Base-by-base conservation (phyloP, 2,329 filamentous ascomycete species). In the Gaeumannomyces sp. region DNA sequence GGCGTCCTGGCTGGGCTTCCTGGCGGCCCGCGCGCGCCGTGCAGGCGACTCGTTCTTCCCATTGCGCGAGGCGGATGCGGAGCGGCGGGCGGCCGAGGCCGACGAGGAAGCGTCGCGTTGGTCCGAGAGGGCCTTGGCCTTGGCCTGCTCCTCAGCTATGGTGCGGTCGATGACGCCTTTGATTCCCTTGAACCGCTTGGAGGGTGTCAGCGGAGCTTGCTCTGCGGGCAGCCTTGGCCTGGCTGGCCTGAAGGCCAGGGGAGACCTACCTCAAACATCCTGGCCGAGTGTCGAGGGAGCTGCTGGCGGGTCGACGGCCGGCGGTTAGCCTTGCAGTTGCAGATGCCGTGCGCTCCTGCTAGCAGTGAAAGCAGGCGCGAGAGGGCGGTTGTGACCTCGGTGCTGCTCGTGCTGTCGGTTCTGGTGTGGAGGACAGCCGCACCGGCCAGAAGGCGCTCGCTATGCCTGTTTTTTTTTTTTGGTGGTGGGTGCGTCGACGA, bases 121-220 rank as follows among this genome's bases (percentile, higher is more conserved):
- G 6, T 81, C 74, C 68, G 81, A 71, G 57, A 78, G 70, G 62
- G 80, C 77, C 72, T 85, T 85, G 74, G 93, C 90, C 66, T 91
- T 89, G 65, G 92, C 90, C 77, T 96, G 92, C 78, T 97, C 93
- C 79, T 97, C 92, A 72, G 92, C 91, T 72, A 97, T 95, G 72
- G 89, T 89, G 71, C 88, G 88, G 75, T 96, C 91, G 75, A 96
- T 92, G 66, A 90, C 90, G 72, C 89, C 91, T 79, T 92, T 91
- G 71, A 96, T 81, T 81, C 91, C 86, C 90, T 95, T 64, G 62
- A 64, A 53, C 38, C 62, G 53, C 62, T 64, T 19, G 7, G 61
- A 33, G 19, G 56, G 61, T 27, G 22, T 62, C 25, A 53, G 60
- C 50, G 27, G 19, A 10, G 45, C 45, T 8, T 25, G 8, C 33